A percentile compares a stretch with the other conserved stretches of the same genome.
These are phyloP conservation scores for Kwoniella dendrophila DNA, from an alignment of 768 basidiomycete species.

Conservation along the genomic window DNA sequence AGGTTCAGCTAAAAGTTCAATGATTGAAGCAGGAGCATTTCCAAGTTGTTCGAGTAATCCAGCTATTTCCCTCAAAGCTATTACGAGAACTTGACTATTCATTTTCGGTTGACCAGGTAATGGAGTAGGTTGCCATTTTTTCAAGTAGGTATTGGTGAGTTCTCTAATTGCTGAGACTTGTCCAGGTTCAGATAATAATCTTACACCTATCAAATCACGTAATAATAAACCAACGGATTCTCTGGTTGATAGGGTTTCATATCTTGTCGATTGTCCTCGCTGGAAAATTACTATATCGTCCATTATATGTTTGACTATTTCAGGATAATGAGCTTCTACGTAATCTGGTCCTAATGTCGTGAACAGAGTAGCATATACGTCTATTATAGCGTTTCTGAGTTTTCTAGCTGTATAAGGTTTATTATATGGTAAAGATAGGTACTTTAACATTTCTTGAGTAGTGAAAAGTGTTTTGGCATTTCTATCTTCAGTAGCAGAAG, in stretches of 20 bases:
- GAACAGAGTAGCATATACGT: constrained; percentile 80
- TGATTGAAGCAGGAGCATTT: constrained; percentile 85
- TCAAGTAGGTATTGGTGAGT: constrained; percentile 75
- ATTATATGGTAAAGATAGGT: constrained; percentile 79
- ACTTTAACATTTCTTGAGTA: constrained; percentile 76
- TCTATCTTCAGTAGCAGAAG: constrained; percentile 60
- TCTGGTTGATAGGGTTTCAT: constrained; percentile 73
- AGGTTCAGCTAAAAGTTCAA: constrained; percentile 84
- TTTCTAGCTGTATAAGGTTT: constrained; percentile 69
- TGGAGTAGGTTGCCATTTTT: constrained; percentile 82
- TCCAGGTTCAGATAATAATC: constrained; percentile 89
- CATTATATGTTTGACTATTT: constrained; percentile 77
- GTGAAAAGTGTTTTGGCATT: constrained; percentile 70
- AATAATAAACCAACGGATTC: constrained; percentile 75
- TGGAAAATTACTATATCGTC: constrained; percentile 71
- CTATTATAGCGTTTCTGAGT: constrained; percentile 80
- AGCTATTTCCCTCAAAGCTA: constrained; percentile 79
- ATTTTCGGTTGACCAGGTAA: constrained; percentile 82
- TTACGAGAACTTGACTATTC: constrained; percentile 66
- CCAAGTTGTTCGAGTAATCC: constrained; percentile 85
- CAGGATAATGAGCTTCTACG: constrained; percentile 78
- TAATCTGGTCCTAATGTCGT: constrained; percentile 73
- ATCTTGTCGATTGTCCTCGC: constrained; percentile 61
- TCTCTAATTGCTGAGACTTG: constrained; percentile 91
- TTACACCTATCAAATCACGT: constrained; percentile 80